Conservation (phyloP, 495 filamentous ascomycete genomes). For the Aspergillus bridgeri region DNA sequence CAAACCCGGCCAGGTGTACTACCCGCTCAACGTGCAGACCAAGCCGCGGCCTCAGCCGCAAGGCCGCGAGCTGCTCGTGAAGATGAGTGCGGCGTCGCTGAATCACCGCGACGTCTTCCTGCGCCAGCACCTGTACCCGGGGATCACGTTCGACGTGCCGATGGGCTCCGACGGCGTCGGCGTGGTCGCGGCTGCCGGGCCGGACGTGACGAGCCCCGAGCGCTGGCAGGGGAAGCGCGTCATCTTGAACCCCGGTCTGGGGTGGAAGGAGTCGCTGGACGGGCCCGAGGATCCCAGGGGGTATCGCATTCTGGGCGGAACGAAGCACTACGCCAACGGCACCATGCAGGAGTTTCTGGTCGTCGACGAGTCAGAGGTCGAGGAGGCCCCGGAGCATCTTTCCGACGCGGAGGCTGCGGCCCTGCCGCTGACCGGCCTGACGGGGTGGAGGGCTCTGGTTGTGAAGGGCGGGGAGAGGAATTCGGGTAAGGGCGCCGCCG, state of each 20-base stretch:
- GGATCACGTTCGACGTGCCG: slow-evolving; percentile 69
- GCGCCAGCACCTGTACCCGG: slow-evolving; percentile 86
- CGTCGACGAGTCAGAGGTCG: slow-evolving; percentile 69
- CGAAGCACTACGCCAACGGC: slow-evolving; percentile 58
- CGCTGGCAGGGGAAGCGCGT: slow-evolving; percentile 65
- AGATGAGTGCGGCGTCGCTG: slow-evolving; percentile 70
- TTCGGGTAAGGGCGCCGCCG: slow-evolving; percentile 55
- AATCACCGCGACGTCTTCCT: slow-evolving; percentile 94
- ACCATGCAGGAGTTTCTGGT: slow-evolving; percentile 67
- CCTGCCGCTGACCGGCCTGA: slow-evolving; percentile 76
- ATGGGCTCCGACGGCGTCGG: slow-evolving; percentile 79
- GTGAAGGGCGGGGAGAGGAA: slow-evolving; percentile 60
- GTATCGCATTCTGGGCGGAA: slow-evolving; percentile 71
- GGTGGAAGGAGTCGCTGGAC: slow-evolving; percentile 66
- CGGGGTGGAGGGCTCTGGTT: slow-evolving; percentile 80
- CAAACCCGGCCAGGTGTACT: slow-evolving; percentile 73
- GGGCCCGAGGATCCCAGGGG: slow-evolving; percentile 65
- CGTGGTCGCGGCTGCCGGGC: slow-evolving; percentile 60
- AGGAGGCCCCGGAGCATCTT: slow-evolving; percentile 69
- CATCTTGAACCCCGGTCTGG: slow-evolving; percentile 66
- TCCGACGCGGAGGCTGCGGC: slow-evolving; percentile 70
- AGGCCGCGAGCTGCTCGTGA: slow-evolving; percentile 62
- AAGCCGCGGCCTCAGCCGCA: slow-evolving; percentile 59
- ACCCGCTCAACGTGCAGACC: slow-evolving; percentile 58
- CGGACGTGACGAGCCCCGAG: slow-evolving; percentile 39